Conservation (phyloP, 2,329 filamentous ascomycete species). For the Trichoderma sp. region DNA sequence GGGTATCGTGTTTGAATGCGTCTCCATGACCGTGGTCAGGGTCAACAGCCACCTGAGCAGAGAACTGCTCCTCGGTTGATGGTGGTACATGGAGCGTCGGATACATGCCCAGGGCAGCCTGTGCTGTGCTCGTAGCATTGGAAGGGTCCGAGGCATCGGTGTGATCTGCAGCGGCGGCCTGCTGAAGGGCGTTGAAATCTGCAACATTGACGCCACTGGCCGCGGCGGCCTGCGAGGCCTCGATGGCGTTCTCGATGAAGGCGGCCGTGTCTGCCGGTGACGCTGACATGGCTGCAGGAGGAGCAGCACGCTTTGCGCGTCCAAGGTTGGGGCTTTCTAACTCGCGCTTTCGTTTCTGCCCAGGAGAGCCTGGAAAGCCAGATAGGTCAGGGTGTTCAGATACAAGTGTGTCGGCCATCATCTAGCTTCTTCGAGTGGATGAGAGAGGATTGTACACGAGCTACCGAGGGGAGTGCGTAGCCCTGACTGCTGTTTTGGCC, state of each 20-base stretch:
- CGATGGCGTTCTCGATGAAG: slow-evolving; percentile 60
- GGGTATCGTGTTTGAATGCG: slow-evolving; percentile 37
- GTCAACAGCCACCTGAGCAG: slow-evolving; percentile 52
- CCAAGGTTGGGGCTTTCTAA: slow-evolving; percentile 55
- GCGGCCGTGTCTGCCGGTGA: slow-evolving; percentile 50
- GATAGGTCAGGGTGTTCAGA: slow-evolving; percentile 55
- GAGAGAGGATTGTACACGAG: neutral
- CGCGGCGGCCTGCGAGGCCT: slow-evolving; percentile 46
- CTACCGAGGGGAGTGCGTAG: neutral
- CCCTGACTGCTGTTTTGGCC: neutral
- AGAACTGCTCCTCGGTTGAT: slow-evolving; percentile 63
- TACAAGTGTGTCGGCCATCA: slow-evolving; percentile 54
- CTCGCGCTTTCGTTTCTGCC: slow-evolving; percentile 60
- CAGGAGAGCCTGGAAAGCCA: slow-evolving; percentile 48
- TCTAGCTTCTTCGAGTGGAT: neutral
- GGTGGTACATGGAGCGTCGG: slow-evolving; percentile 62
- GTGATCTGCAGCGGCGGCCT: slow-evolving; percentile 54
- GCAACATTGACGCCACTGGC: slow-evolving; percentile 53
- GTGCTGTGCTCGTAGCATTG: slow-evolving; percentile 62
- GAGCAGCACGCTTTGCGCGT: slow-evolving; percentile 55
- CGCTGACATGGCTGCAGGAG: slow-evolving; percentile 51
- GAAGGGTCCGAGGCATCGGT: slow-evolving; percentile 54
- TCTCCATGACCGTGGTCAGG: slow-evolving; percentile 29
- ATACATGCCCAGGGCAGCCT: slow-evolving; percentile 63
- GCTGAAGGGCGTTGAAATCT: slow-evolving; percentile 61